Base-by-base conservation (phyloP, 495 filamentous ascomycete species). In the Penicillium alfredii region DNA sequence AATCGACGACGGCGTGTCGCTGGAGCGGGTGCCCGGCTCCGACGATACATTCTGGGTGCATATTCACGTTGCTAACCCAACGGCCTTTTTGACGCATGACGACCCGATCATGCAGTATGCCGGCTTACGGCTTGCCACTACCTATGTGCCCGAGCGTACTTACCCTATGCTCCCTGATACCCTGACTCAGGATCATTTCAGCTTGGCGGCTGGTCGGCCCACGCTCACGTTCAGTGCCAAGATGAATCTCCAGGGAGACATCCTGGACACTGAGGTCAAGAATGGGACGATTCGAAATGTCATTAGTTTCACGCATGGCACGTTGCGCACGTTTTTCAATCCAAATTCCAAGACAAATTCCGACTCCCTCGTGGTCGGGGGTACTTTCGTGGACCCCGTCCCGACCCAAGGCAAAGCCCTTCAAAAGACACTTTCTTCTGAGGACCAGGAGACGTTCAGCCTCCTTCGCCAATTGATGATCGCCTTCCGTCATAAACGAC, bases 11-110 rank as follows among this genome's bases (percentile, higher is more conserved):
- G 90, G 84, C 14, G 60, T 97, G 6, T 95, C 88, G 1, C 40
- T 96, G 6, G 86, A 92, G 53, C 60, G 58, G 7, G 70, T 84
- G 2, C 63, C 68, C 0, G 69, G 69, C 3, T 74, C 82, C 10
- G 44, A 61, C 11, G 58, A 64, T 40, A 57, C 48, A 5, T 82
- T 76, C 48, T 97, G 93, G 93, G 64, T 97, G 19, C 88, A 85
- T 51, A 59, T 93, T 8, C 92, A 98, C 53, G 69, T 94, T 22
- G 92, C 93, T n/a, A 92, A 97, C 51, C 93, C 90, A 2, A 82
- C 88, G 3, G 86, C 92, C n/a, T 84, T 82, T 45, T 69, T 97
- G 35, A 28, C 53, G 1, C 72, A 71, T 8, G 66, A 78, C 11
- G 64, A 77, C 30, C 51, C 61, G 8, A 54, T 85, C 10, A 77